Conservation (phyloP, 345 rosid species). For the Salix caprea region DNA sequence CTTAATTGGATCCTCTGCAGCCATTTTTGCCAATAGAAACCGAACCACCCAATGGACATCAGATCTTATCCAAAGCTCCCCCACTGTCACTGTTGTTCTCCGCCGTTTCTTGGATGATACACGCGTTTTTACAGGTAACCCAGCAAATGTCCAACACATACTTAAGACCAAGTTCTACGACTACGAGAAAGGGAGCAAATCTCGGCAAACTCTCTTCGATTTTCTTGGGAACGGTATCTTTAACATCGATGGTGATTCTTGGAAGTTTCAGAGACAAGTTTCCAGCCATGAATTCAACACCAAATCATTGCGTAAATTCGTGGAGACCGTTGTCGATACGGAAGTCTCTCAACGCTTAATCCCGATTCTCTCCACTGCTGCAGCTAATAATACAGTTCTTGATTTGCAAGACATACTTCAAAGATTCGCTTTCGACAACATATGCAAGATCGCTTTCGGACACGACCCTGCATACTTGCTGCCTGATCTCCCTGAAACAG, state of each 20-base stretch:
- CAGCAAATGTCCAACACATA: slow-evolving; percentile 50
- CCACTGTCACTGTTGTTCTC: slow-evolving; percentile 43
- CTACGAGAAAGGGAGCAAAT: slow-evolving; percentile 49
- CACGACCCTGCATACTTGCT: slow-evolving; percentile 54
- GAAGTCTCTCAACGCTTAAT: slow-evolving; percentile 53
- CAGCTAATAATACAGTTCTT: slow-evolving; percentile 20
- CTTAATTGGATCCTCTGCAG: slow-evolving; percentile 40
- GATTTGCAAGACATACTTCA: slow-evolving; percentile 60
- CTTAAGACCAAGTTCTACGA: slow-evolving; percentile 39
- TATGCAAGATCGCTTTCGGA: slow-evolving; percentile 67
- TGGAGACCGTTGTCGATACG: slow-evolving; percentile 48
- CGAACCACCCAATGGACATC: slow-evolving; percentile 49
- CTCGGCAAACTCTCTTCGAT: slow-evolving; percentile 34
- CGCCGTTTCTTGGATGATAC: slow-evolving; percentile 31
- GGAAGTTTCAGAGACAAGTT: slow-evolving; percentile 71
- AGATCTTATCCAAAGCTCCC: slow-evolving; percentile 40
- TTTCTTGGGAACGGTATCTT: slow-evolving; percentile 74
- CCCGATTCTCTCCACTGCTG: slow-evolving; percentile 47
- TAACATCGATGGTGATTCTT: slow-evolving; percentile 53
- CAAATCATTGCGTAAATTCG: slow-evolving; percentile 58
- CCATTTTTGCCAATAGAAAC: slow-evolving; percentile 28
- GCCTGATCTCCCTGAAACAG: slow-evolving; percentile 36
- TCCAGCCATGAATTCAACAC: slow-evolving; percentile 75
- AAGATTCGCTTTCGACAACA: slow-evolving; percentile 65
- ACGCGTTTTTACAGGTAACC: slow-evolving; percentile 49